Evolutionary conservation across 1,139 yeast species (phyloP).

Genomic region (Geotrichum carabidarum): DNA sequence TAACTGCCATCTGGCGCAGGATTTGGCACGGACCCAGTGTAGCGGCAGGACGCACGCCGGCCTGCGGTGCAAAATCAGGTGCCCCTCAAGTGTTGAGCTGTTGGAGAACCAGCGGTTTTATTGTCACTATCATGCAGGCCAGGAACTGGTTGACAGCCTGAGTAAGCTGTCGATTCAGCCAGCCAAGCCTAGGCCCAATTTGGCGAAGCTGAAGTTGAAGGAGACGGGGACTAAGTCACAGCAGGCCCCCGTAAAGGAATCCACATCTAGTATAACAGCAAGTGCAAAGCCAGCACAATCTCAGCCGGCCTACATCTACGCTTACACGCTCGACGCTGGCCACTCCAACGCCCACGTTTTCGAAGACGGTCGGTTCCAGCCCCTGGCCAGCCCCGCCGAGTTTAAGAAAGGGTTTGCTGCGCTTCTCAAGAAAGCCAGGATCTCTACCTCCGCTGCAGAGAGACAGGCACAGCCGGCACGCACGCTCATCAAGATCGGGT

Average conservation of each 20-base stretch:
- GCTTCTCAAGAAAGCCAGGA: neutral
- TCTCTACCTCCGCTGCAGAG: neutral
- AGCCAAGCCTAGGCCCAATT: neutral
- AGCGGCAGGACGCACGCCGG: neutral
- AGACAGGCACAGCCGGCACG: too few species aligned
- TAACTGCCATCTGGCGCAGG: too few species aligned
- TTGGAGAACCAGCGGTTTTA: neutral
- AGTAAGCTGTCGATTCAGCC: neutral
- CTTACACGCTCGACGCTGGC: slow-evolving; percentile 27
- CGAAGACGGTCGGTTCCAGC: slow-evolving; percentile 18
- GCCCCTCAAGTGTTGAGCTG: neutral
- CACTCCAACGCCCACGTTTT: slow-evolving; percentile 29
- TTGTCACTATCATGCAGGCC: neutral
- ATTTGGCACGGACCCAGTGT: neutral
- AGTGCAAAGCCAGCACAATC: neutral
- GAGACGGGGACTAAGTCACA: too few species aligned
- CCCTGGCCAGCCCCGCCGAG: neutral
- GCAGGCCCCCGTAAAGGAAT: too few species aligned
- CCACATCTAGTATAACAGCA: neutral
- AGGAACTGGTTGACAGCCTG: neutral
- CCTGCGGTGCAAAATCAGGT: neutral
- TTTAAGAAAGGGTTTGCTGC: too few species aligned
- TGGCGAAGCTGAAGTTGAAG: too few species aligned
- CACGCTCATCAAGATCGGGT: slow-evolving; percentile 33
- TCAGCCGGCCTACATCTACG: slow-evolving; percentile 29